A percentile compares a stretch with the other conserved stretches of the same genome.
phyloP scores from a whole-genome alignment of 75 land plant species.

The Sequoia sempervirens region DNA sequence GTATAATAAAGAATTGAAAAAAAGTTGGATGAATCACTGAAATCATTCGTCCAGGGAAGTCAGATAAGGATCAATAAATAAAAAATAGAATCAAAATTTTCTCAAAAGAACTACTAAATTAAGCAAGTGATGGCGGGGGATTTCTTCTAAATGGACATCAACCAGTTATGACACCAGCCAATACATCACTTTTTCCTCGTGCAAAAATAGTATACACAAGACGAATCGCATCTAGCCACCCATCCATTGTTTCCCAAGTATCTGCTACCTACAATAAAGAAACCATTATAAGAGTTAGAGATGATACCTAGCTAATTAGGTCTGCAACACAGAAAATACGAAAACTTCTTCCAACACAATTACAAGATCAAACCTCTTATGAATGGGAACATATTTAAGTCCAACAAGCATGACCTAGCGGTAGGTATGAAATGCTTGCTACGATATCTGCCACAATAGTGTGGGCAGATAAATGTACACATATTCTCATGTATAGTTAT shows the following conservation, averaged over 20 bases:
- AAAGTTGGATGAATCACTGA: background rate
- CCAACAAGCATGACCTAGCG: background rate
- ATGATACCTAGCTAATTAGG: background rate
- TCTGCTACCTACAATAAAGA: slow-evolving; percentile 68
- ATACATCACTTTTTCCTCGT: slow-evolving; percentile 77
- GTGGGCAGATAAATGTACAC: background rate
- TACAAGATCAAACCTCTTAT: background rate
- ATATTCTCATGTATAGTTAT: no score
- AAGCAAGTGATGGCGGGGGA: background rate
- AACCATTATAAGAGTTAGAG: slow-evolving; percentile 3
- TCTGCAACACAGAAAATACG: background rate
- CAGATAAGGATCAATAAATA: background rate
- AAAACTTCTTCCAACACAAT: background rate
- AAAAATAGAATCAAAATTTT: background rate
- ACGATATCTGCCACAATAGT: background rate
- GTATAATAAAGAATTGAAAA: background rate
- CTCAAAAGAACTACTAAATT: background rate
- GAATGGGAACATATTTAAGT: background rate
- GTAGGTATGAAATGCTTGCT: background rate
- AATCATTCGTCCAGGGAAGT: background rate
- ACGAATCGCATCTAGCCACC: slow-evolving; percentile 93
- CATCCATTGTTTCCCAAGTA: slow-evolving; percentile 85
- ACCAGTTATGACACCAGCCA: slow-evolving; percentile 78
- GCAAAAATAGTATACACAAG: slow-evolving; percentile 94
- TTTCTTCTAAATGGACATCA: slow-evolving; percentile 25